Evolutionary conservation across 2,329 filamentous ascomycete genomes (phyloP).

Genomic region (Rugonectria rugulosa): DNA sequence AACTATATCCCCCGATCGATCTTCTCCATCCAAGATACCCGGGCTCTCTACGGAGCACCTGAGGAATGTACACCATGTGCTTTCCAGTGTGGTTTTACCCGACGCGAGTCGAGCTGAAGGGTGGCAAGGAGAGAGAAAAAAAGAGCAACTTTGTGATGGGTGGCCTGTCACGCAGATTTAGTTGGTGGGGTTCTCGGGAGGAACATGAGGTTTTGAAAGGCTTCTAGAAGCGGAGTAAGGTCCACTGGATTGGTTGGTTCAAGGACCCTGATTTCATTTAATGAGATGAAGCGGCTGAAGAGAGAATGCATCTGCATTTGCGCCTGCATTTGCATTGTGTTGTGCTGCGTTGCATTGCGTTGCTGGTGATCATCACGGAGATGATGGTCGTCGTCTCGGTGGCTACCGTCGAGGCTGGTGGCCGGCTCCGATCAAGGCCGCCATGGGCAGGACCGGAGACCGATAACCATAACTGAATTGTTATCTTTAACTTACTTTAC

Average conservation of each 20-base stretch:
- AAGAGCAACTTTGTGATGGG: not conserved
- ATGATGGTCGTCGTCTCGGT: not conserved
- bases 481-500: not conserved
- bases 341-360: not conserved
- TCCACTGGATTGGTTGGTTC: conserved; percentile 4
- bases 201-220: conserved; percentile 7
- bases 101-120: not conserved
- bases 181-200: not conserved
- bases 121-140: not conserved
- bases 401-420: not conserved
- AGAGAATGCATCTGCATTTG: too few relatives aligned
- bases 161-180: conserved; percentile 12
- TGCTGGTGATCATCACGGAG: not conserved
- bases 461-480: not conserved
- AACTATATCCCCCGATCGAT: not conserved
- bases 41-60: not conserved
- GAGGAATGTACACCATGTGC: not conserved
- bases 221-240: conserved; percentile 17
- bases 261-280: conserved; percentile 5
- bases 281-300: conserved; percentile 8
- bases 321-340: too few relatives aligned
- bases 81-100: not conserved
- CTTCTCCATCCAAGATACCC: not conserved
- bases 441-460: not conserved
- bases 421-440: conserved; percentile 2